Percentiles rank a stretch among this genome's conserved stretches.
These are phyloP conservation scores for Triticum urartu DNA, from an alignment of 176 grass and related monocot species.

Conservation along the genomic window DNA sequence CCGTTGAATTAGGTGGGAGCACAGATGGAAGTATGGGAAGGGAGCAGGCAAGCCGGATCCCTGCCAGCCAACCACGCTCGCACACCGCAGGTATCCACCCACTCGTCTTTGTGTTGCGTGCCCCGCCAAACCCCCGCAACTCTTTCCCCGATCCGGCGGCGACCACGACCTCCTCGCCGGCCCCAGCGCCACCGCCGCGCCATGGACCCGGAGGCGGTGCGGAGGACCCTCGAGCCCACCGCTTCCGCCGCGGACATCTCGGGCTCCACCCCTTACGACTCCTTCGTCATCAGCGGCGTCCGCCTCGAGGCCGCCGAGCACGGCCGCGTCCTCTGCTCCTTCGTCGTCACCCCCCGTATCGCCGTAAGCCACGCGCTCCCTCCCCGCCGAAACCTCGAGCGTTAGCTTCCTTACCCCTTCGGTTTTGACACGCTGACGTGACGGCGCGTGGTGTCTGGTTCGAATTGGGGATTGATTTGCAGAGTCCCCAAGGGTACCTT, in stretches of 20 bases:
- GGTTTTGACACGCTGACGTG: not conserved
- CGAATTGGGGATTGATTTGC: slow-evolving; percentile 21
- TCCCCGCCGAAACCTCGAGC: not conserved
- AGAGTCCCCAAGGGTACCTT: slow-evolving; percentile 58
- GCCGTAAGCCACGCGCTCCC: slow-evolving; percentile 31
- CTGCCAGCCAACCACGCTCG: not conserved
- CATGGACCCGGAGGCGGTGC: slow-evolving; percentile 66
- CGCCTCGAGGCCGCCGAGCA: slow-evolving; percentile 46
- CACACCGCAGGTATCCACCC: not conserved
- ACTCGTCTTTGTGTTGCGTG: not conserved
- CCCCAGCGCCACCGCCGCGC: not conserved
- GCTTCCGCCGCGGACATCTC: not conserved
- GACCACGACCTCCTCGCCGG: not conserved
- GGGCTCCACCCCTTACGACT: slow-evolving; percentile 47
- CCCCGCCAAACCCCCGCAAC: not conserved
- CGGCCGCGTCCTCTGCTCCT: slow-evolving; percentile 80
- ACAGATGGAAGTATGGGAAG: too few species aligned
- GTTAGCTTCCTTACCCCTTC: not conserved
- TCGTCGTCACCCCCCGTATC: slow-evolving; percentile 53
- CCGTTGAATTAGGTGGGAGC: too few species aligned
- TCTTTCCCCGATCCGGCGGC: not conserved
- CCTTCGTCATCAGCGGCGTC: slow-evolving; percentile 51
- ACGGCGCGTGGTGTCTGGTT: not conserved
- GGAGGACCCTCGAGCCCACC: slow-evolving; percentile 43
- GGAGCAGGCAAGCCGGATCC: too few species aligned